Conservation (phyloP, 306 rosid species). For the Gillenia trifoliata region DNA sequence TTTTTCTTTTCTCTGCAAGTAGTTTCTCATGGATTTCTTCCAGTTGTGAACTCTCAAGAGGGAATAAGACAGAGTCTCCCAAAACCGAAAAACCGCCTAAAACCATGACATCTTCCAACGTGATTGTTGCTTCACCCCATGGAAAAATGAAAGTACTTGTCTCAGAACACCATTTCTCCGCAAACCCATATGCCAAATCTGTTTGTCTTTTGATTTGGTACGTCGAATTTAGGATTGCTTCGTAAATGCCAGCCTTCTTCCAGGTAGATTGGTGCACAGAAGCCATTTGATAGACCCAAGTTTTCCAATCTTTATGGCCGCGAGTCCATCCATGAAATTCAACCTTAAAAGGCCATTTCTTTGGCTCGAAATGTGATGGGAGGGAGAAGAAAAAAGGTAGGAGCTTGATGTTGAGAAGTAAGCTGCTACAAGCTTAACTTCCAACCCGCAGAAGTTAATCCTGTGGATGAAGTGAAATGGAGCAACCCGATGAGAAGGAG, state of each 20-base stretch:
- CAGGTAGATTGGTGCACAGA: constrained; percentile 28
- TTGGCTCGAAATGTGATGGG: too few relatives aligned
- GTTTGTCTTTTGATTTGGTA: not conserved
- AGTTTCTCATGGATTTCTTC: not conserved
- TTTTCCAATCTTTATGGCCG: constrained; percentile 8
- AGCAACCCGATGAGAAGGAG: too few relatives aligned
- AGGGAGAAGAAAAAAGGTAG: too few relatives aligned
- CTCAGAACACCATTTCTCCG: constrained; percentile 34
- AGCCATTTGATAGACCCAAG: constrained; percentile 34
- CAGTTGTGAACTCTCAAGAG: not conserved
- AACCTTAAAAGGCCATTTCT: too few relatives aligned
- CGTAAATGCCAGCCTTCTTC: constrained; percentile 38
- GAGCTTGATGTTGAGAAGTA: too few relatives aligned
- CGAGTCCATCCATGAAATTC: constrained; percentile 11
- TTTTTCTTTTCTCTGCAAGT: not conserved
- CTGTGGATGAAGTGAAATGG: too few relatives aligned
- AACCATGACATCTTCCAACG: constrained; percentile 44
- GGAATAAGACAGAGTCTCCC: not conserved
- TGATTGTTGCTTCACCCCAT: constrained; percentile 48
- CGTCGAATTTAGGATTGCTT: constrained; percentile 34
- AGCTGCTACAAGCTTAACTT: too few relatives aligned
- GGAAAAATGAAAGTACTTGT: constrained; percentile 40
- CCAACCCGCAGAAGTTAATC: too few relatives aligned
- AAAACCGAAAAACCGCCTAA: constrained; percentile 10
- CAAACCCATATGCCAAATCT: constrained; percentile 17